Conservation (phyloP, 306 rosid species). For the Vigna trinervia region DNA sequence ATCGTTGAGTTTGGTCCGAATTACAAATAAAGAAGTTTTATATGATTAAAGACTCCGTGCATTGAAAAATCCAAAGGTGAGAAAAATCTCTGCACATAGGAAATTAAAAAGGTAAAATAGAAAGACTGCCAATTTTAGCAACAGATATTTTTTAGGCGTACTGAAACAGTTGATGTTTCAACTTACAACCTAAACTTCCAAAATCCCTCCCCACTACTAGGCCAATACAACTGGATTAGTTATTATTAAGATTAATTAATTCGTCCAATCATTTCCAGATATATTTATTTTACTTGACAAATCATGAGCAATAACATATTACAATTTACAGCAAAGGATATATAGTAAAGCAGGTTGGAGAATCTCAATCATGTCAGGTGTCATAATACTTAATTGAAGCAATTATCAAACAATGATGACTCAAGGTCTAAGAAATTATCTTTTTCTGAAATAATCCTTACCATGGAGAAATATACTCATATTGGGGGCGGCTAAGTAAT, state of each 20-base stretch:
- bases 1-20: slow-evolving; percentile 20
- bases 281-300: slow-evolving; percentile 3
- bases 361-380: neutral
- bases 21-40: neutral
- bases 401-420: neutral
- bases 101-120: neutral
- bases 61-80: neutral
- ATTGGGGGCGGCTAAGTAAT: slow-evolving; percentile 2
- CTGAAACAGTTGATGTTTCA: neutral
- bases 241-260: neutral
- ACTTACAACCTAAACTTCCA: neutral
- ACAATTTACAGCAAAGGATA: neutral
- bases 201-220: neutral
- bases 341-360: neutral
- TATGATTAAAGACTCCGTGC: neutral
- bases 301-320: neutral
- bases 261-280: slow-evolving; percentile 2
- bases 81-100: neutral
- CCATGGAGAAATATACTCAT: neutral
- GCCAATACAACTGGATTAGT: neutral
- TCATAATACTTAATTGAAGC: neutral
- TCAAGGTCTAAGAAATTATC: neutral
- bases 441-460: neutral
- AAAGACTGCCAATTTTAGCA: neutral
- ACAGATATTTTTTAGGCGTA: neutral